phyloP scores from a whole-genome alignment of 331 rosid genomes.

The Quercus phellos region DNA sequence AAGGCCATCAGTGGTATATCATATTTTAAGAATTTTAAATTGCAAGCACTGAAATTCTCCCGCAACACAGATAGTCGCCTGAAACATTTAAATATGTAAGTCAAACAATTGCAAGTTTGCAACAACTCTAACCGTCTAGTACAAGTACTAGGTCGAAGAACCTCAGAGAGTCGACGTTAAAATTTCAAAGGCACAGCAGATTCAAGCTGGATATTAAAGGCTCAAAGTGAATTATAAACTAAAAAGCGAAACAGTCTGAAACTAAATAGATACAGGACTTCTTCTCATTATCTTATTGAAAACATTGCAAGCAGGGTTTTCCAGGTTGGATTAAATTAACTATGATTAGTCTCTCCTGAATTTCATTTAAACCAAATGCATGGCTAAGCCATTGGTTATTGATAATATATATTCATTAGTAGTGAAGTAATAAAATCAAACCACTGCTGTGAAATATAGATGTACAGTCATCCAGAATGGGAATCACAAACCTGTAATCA shows the following conservation, averaged over 20 bases:
- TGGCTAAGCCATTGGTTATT: neutral
- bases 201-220: neutral
- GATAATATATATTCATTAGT: neutral
- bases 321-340: neutral
- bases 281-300: neutral
- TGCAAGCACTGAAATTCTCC: slow-evolving; percentile 61
- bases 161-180: neutral
- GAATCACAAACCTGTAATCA: slow-evolving; percentile 64
- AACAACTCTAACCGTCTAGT: neutral
- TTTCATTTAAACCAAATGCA: neutral
- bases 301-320: neutral
- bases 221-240: neutral
- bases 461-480: neutral
- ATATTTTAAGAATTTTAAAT: slow-evolving; percentile 49
- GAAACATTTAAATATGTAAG: slow-evolving; percentile 35
- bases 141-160: neutral
- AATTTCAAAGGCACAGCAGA: neutral
- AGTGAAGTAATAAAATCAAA: neutral
- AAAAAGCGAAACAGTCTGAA: neutral
- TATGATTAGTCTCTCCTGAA: neutral
- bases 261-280: neutral
- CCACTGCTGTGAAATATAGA: neutral
- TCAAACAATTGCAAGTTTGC: neutral
- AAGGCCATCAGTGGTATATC: slow-evolving; percentile 91
- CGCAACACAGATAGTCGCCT: slow-evolving; percentile 73